Conservation (phyloP, 805 yeast species). For the Sugiyamaella mastotermitis region DNA sequence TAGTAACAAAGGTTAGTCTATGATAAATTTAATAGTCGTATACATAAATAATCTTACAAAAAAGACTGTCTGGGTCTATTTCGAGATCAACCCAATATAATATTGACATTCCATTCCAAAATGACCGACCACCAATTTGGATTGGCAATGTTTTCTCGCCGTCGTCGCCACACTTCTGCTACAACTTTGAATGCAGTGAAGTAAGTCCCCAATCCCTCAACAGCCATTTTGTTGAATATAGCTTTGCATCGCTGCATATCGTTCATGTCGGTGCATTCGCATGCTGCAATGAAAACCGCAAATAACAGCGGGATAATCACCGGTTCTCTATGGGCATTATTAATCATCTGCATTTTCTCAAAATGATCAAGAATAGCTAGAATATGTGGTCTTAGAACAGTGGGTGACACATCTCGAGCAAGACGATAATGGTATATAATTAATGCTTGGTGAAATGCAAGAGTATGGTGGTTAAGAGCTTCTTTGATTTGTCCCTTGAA, state of each 20-base stretch:
- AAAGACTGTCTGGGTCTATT: too few relatives aligned
- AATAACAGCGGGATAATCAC: constrained; percentile 73
- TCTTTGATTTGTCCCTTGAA: constrained; percentile 38
- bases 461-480: constrained; percentile 72
- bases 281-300: constrained; percentile 87
- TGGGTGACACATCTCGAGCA: constrained; percentile 49
- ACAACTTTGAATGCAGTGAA: constrained; percentile 83
- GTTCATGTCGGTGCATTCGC: constrained; percentile 54
- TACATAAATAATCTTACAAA: too few relatives aligned
- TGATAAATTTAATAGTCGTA: too few relatives aligned
- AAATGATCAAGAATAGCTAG: constrained; percentile 56
- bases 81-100: constrained; percentile 57
- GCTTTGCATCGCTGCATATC: constrained; percentile 45
- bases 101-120: constrained; percentile 78
- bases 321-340: constrained; percentile 44
- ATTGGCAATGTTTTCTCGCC: constrained; percentile 49
- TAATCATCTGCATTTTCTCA: constrained; percentile 53
- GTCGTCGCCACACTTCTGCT: constrained; percentile 80
- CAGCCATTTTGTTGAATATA: constrained; percentile 50
- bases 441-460: constrained; percentile 70
- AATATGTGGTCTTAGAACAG: constrained; percentile 56
- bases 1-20: too few relatives aligned
- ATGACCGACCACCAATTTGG: constrained; percentile 77
- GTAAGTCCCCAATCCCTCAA: constrained; percentile 66
- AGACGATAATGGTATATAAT: constrained; percentile 65